A percentile compares a stretch with the other conserved stretches of the same genome.
Conservation (phyloP, 306 rosid species). For the Hippophae gyantsensis region DNA sequence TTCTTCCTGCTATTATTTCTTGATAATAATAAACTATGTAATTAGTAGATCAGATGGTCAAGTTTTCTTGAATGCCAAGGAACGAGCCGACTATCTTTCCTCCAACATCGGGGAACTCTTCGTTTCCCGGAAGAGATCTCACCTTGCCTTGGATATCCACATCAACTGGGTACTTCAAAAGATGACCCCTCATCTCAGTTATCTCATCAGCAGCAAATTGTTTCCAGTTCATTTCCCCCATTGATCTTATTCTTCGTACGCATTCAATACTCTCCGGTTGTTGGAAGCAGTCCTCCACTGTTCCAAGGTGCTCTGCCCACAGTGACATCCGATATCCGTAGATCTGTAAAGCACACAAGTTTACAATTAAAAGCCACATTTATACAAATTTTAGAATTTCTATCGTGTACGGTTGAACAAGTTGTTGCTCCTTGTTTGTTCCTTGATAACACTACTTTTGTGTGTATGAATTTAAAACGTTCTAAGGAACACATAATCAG, state of each 20-base stretch:
- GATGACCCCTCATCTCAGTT: conserved; percentile 81
- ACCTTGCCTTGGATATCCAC: conserved; percentile 73
- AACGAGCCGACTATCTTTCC: conserved; percentile 87
- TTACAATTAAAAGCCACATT: too few relatives aligned
- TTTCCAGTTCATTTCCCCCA: conserved; percentile 78
- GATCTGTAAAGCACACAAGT: conserved; percentile 29
- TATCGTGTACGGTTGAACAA: too few relatives aligned
- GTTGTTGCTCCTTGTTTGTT: too few relatives aligned
- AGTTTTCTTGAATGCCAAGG: conserved; percentile 75
- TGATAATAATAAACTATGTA: not conserved
- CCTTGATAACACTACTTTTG: too few relatives aligned
- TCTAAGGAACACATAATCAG: too few relatives aligned
- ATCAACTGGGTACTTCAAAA: conserved; percentile 80
- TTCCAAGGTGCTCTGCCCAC: conserved; percentile 87
- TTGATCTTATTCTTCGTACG: conserved; percentile 52
- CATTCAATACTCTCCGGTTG: conserved; percentile 83
- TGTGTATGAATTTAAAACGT: too few relatives aligned
- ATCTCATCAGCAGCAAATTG: conserved; percentile 56
- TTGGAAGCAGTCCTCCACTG: conserved; percentile 56
- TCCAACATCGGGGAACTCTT: conserved; percentile 86
- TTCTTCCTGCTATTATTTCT: too few relatives aligned
- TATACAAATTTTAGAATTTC: too few relatives aligned
- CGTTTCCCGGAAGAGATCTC: conserved; percentile 58
- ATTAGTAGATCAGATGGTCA: conserved; percentile 53
- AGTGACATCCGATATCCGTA: conserved; percentile 92